Percentiles rank a stretch among this genome's conserved stretches.
Evolutionary conservation across 345 rosid genomes (phyloP).

Genomic region (Eucalyptus guilfoylei): DNA sequence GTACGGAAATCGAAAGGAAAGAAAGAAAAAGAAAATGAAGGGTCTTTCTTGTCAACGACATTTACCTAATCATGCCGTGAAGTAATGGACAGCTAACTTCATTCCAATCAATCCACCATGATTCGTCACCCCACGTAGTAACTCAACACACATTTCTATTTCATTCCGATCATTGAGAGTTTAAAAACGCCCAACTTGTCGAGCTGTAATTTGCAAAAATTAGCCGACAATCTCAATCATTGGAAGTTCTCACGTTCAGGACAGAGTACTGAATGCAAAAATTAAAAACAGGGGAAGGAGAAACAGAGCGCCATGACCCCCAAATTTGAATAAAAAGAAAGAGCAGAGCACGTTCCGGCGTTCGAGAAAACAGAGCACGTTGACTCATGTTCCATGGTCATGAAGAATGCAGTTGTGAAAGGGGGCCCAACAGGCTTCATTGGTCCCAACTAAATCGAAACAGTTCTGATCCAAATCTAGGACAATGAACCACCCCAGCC

Average conservation of each 20-base stretch:
- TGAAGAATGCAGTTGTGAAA: neutral
- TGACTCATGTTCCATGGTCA: neutral
- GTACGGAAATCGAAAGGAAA: neutral
- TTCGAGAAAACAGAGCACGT: neutral
- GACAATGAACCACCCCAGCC: neutral
- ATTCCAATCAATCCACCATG: neutral
- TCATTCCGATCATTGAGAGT: neutral
- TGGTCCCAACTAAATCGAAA: neutral
- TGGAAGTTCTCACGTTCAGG: neutral
- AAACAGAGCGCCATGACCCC: neutral
- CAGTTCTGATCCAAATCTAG: neutral
- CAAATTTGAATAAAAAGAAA: neutral
- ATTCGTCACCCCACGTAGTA: neutral
- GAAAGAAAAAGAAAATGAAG: neutral
- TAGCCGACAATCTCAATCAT: neutral
- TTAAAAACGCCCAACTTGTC: neutral
- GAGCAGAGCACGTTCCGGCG: neutral
- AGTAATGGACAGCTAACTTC: neutral
- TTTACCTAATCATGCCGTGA: neutral
- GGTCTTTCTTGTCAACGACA: neutral
- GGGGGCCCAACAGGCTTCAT: neutral
- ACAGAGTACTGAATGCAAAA: neutral
- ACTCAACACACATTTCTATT: neutral
- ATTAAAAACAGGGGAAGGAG: neutral
- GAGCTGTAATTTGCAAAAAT: neutral